Conservation (phyloP, 306 rosid genomes). For the Lupinus albus region DNA sequence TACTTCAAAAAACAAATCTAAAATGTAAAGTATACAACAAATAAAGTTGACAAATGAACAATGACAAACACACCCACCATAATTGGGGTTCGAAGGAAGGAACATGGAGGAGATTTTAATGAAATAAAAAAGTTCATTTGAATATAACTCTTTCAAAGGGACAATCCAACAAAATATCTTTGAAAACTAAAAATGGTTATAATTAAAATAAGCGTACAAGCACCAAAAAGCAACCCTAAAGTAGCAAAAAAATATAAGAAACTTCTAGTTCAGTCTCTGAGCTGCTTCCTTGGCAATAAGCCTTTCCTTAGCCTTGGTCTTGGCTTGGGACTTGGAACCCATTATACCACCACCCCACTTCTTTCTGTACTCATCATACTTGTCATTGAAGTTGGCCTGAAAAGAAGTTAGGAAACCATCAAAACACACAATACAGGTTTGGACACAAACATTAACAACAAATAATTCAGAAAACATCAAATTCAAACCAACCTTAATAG, state of each 20-base stretch:
- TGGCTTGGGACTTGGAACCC: conserved; percentile 92
- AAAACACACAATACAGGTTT: not conserved
- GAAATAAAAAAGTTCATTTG: conserved; percentile 16
- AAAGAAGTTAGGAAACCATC: not conserved
- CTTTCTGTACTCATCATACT: conserved; percentile 74
- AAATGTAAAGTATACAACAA: too few species aligned
- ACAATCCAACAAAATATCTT: not conserved
- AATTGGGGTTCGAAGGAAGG: not conserved
- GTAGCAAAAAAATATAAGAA: conserved; percentile 13
- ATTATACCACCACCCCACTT: conserved; percentile 90
- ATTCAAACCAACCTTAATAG: conserved; percentile 60
- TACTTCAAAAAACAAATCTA: too few species aligned
- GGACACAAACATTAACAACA: not conserved
- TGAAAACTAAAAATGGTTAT: not conserved
- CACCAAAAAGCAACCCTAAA: conserved; percentile 3
- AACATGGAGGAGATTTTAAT: not conserved
- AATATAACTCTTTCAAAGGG: conserved; percentile 17
- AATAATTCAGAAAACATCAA: not conserved
- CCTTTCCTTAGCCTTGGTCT: conserved; percentile 72
- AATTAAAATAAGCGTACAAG: not conserved
- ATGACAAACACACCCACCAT: not conserved
- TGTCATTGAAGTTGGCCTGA: conserved; percentile 88
- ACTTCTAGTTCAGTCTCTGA: conserved; percentile 59
- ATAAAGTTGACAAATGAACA: too few species aligned
- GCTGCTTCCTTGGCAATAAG: conserved; percentile 81